Conservation (phyloP, 2,329 filamentous ascomycete species). For the Aspergillus alliaceus region DNA sequence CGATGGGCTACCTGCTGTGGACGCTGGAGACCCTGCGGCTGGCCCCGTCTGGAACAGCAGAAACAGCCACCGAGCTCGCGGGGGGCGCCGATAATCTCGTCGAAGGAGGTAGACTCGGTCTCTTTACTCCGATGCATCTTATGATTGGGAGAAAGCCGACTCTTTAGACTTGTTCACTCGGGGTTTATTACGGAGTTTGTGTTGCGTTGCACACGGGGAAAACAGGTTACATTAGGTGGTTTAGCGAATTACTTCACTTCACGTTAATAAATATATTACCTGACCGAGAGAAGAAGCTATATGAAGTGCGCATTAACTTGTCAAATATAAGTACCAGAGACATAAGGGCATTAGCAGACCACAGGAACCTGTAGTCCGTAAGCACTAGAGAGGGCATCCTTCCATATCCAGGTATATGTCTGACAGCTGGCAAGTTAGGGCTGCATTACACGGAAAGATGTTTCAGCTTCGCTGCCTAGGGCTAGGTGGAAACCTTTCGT, state of each 20-base stretch:
- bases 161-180: background rate
- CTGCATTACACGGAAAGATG: background rate
- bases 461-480: background rate
- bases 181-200: background rate
- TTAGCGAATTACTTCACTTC: background rate
- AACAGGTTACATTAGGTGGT: background rate
- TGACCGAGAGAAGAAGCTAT: background rate
- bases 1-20: background rate
- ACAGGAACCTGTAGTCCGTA: background rate
- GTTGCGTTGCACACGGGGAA: background rate
- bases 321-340: background rate
- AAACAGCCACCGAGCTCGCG: constrained; percentile 72
- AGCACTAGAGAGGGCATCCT: background rate
- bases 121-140: constrained; percentile 97
- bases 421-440: too few species aligned
- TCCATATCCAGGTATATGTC: background rate
- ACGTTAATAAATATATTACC: background rate
- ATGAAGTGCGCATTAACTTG: background rate
- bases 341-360: background rate
- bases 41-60: constrained; percentile 74
- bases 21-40: background rate
- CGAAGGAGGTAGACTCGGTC: background rate
- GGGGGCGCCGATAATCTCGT: constrained; percentile 71
- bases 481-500: background rate
- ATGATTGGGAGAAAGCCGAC: constrained; percentile 79